Conservation (phyloP, 1,284 basidiomycete species). For the Austroboletus olivaceoglutinosus region DNA sequence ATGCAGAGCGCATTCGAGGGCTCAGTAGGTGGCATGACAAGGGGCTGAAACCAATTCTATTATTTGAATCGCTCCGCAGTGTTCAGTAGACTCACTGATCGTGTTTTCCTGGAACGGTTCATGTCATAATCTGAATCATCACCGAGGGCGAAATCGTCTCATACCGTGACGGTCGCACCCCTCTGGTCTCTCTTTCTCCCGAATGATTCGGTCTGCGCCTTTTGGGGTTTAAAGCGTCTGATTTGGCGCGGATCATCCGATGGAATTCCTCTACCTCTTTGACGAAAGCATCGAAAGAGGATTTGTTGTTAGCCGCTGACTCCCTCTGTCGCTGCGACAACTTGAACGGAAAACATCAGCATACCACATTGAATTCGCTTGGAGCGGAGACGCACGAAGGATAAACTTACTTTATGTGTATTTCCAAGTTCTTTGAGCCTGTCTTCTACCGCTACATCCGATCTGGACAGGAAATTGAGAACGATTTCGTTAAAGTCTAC, state of each 20-base stretch:
- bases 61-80: not conserved
- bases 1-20: not conserved
- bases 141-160: not conserved
- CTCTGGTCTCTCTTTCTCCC: not conserved
- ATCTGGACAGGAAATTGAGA: conserved; percentile 19
- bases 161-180: conserved; percentile 1
- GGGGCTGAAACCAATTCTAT: not conserved
- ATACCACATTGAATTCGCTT: not conserved
- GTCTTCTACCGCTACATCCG: conserved; percentile 10
- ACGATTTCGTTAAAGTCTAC: conserved; percentile 22
- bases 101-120: conserved; percentile 3
- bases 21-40: not conserved
- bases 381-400: too few species aligned
- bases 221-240: not conserved
- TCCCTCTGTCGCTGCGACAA: conserved; percentile 13
- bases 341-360: conserved; percentile 1
- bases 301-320: conserved; percentile 7
- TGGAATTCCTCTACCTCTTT: conserved; percentile 10
- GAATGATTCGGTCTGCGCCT: not conserved
- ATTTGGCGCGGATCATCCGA: not conserved
- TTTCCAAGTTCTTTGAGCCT: conserved; percentile 14
- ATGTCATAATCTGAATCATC: not conserved
- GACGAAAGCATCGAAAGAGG: conserved; percentile 10
- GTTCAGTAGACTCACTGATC: conserved; percentile 4
- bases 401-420: conserved; percentile 10